Percentiles rank a stretch among this genome's conserved stretches.
These are phyloP conservation scores for Pirum gemmata DNA, from an alignment of 78 protist species.

Conservation along the genomic window DNA sequence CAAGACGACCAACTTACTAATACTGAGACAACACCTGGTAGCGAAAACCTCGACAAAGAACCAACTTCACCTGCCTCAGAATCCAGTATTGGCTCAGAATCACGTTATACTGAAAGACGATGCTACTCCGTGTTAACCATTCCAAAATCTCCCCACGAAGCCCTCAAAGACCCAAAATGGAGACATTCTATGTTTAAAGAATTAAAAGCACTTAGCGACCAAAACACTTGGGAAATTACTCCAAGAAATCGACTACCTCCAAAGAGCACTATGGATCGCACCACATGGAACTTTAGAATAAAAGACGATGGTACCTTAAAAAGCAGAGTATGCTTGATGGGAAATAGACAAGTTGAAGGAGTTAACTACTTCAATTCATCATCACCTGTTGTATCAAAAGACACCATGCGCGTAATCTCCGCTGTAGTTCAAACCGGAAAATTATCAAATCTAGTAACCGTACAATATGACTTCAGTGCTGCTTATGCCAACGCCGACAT, in stretches of 20 bases:
- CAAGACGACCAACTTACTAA: neutral
- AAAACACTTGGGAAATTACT: neutral
- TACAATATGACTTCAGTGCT: neutral
- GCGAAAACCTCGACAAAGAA: neutral
- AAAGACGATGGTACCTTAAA: neutral
- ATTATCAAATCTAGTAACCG: neutral
- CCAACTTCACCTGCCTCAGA: neutral
- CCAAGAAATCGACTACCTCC: neutral
- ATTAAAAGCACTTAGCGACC: neutral
- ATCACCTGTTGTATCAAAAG: neutral
- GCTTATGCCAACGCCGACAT: neutral
- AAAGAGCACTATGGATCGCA: too few species aligned
- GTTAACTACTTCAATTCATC: neutral
- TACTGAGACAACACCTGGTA: neutral
- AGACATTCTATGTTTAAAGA: neutral
- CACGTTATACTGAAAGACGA: neutral
- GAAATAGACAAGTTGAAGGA: neutral
- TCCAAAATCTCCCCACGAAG: neutral
- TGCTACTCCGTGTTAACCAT: neutral
- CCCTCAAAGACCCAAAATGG: neutral
- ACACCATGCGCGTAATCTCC: neutral
- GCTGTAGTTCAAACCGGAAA: neutral
- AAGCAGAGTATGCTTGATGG: neutral
- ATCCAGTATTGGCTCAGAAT: neutral
- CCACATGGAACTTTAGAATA: neutral